These are phyloP conservation scores for Dendryphion nanum DNA, from an alignment of 2,329 filamentous ascomycete species.

Conservation along the genomic window DNA sequence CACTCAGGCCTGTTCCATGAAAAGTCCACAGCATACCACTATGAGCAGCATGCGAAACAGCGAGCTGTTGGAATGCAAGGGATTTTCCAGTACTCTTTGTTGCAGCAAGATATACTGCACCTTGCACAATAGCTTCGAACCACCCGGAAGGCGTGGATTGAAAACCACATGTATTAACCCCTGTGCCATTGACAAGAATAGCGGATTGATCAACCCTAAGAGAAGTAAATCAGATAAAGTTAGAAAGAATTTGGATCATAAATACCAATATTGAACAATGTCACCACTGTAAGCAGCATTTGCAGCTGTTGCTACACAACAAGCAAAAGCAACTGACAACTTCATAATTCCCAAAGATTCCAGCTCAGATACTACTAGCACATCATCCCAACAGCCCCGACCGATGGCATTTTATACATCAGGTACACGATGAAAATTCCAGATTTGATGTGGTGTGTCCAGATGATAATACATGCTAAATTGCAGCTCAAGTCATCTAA, in stretches of 20 bases:
- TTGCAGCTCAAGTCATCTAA: too few relatives aligned
- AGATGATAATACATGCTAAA: too few relatives aligned
- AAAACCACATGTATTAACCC: conserved; percentile 23
- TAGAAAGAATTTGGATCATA: too few relatives aligned
- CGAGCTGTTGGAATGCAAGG: conserved; percentile 26
- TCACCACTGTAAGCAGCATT: conserved; percentile 14
- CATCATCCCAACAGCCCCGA: too few relatives aligned
- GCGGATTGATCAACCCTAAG: conserved; percentile 19
- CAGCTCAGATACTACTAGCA: too few relatives aligned
- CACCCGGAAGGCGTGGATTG: conserved; percentile 27
- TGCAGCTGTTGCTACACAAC: too few relatives aligned
- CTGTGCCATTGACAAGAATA: conserved; percentile 20
- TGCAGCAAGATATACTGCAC: conserved; percentile 22
- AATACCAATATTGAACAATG: conserved; percentile 22
- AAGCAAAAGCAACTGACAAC: too few relatives aligned
- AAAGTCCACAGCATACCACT: conserved; percentile 24
- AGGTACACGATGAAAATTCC: too few relatives aligned
- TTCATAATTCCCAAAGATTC: too few relatives aligned
- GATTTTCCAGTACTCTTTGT: conserved; percentile 14
- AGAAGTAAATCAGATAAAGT: too few relatives aligned
- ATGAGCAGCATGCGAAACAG: conserved; percentile 29
- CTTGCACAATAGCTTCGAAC: conserved; percentile 25
- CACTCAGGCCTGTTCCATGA: conserved; percentile 25
- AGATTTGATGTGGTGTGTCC: too few relatives aligned
- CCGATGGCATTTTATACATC: too few relatives aligned